phyloP scores from a whole-genome alignment of 2,329 filamentous ascomycete species.

The Sphaceloma murrayae region DNA sequence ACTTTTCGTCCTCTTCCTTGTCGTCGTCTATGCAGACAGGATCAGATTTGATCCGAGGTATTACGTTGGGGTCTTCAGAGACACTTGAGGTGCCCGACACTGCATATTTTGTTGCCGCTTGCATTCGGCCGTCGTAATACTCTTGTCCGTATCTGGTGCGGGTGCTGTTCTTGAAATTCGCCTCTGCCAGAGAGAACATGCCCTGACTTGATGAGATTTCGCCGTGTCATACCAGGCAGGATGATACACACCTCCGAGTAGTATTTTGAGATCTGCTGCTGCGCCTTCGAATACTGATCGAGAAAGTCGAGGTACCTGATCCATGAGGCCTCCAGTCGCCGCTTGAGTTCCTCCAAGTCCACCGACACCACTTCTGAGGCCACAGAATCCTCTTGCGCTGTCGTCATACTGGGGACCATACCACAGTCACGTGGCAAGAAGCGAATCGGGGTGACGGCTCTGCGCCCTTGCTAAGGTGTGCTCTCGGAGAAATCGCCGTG shows the following conservation, averaged over 20 bases:
- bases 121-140: conserved; percentile 65
- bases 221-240: not conserved
- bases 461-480: no score
- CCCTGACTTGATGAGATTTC: conserved; percentile 28
- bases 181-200: conserved; percentile 53
- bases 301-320: conserved; percentile 56
- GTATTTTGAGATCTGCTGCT: conserved; percentile 43
- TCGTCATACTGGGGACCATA: no score
- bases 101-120: conserved; percentile 36
- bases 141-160: conserved; percentile 58
- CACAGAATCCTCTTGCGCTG: no score
- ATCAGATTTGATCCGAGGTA: no score
- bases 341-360: conserved; percentile 25
- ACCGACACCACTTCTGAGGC: no score
- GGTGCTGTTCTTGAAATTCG: conserved; percentile 60
- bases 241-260: conserved; percentile 43
- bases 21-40: no score
- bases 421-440: no score
- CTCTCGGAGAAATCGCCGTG: no score
- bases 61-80: no score
- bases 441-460: no score
- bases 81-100: not conserved
- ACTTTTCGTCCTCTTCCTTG: no score
- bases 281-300: conserved; percentile 56
- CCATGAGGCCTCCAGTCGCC: conserved; percentile 52